A percentile compares a stretch with the other conserved stretches of the same genome.
These are phyloP conservation scores for Rosa rugosa DNA, from an alignment of 306 rosid species.

Conservation along the genomic window DNA sequence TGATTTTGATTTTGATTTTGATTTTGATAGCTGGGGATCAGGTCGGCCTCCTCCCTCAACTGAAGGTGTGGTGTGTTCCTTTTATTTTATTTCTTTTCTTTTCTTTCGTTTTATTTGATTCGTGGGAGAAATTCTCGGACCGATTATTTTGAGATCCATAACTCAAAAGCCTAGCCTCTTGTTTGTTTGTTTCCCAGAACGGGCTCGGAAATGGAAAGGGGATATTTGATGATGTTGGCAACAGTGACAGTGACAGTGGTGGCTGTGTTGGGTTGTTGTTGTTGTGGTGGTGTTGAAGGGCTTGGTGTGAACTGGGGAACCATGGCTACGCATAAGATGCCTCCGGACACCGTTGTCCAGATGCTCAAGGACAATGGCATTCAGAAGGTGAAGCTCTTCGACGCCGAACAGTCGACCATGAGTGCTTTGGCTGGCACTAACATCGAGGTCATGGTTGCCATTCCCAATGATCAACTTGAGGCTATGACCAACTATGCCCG, in stretches of 20 bases:
- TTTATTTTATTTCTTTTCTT: too few species aligned
- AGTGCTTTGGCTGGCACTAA: conserved; percentile 68
- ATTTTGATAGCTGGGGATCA: too few species aligned
- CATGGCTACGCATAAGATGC: conserved; percentile 69
- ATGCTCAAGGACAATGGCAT: conserved; percentile 87
- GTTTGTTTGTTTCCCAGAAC: neutral
- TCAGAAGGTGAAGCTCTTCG: conserved; percentile 86
- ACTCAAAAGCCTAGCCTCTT: too few species aligned
- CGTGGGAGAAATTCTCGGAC: too few species aligned
- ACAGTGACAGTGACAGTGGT: conserved; percentile 7
- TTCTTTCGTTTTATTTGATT: too few species aligned
- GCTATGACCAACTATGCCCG: conserved; percentile 55
- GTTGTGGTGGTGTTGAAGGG: conserved; percentile 50
- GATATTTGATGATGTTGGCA: neutral
- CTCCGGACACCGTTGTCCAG: conserved; percentile 74
- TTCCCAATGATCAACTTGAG: conserved; percentile 83
- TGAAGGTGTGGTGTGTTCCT: too few species aligned
- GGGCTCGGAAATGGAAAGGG: neutral
- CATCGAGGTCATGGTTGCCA: conserved; percentile 94
- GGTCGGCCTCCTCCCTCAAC: too few species aligned
- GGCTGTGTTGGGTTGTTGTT: conserved; percentile 30
- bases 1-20: too few species aligned
- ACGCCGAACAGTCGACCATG: conserved; percentile 77
- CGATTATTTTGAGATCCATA: too few species aligned
- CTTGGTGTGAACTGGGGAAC: conserved; percentile 99